phyloP scores from a whole-genome alignment of 2,329 filamentous ascomycete genomes.

The Elsinoe necatrix region DNA sequence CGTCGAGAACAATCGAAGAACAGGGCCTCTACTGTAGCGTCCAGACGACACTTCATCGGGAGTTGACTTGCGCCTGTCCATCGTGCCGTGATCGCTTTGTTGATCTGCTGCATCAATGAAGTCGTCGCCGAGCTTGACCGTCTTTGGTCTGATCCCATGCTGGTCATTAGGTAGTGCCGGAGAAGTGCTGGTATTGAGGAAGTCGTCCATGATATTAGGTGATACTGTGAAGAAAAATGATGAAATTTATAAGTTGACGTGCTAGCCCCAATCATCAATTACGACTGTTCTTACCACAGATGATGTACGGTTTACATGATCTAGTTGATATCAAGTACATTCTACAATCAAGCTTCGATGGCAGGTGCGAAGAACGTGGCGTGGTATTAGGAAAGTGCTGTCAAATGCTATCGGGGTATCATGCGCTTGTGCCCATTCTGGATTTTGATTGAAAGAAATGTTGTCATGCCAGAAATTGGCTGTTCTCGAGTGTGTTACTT shows the following conservation, averaged over 20 bases:
- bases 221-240: neutral
- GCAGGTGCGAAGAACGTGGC: neutral
- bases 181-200: neutral
- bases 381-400: neutral
- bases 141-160: neutral
- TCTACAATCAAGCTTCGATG: neutral
- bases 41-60: slow-evolving; percentile 14
- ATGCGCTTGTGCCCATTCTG: neutral
- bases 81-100: neutral
- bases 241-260: neutral
- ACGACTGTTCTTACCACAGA: too few relatives aligned
- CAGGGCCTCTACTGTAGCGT: slow-evolving; percentile 15
- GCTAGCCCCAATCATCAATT: too few relatives aligned
- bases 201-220: neutral
- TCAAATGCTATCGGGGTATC: slow-evolving; percentile 3
- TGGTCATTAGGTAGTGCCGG: neutral
- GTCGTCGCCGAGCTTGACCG: slow-evolving; percentile 5
- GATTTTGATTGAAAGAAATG: neutral
- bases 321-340: neutral
- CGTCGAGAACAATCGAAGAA: slow-evolving; percentile 8
- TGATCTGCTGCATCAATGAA: neutral
- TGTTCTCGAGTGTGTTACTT: neutral
- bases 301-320: neutral
- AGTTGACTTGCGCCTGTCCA: neutral
- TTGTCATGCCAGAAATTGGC: neutral